Conservation (phyloP, 73 alveolate species). For the Effrenium voratum region DNA sequence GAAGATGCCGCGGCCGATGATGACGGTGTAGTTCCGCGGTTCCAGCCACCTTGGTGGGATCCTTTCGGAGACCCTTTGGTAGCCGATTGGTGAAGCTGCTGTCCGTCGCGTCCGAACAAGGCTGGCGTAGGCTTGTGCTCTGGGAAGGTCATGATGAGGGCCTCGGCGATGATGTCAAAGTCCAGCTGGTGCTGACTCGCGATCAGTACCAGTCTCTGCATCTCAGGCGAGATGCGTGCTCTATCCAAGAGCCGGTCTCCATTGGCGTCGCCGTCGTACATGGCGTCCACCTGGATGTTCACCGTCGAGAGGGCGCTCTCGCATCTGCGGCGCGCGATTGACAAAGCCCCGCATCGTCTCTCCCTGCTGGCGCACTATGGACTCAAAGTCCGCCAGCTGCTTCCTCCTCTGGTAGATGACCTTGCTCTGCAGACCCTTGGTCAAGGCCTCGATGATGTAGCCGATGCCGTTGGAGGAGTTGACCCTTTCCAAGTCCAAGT, state of each 20-base stretch:
- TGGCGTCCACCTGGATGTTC: not conserved
- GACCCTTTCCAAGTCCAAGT: not conserved
- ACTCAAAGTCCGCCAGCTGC: not conserved
- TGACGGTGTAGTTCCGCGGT: not conserved
- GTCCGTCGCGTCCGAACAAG: not conserved
- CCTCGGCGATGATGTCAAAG: not conserved
- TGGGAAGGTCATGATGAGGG: not conserved
- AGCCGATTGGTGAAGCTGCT: no score
- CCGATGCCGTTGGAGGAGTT: not conserved
- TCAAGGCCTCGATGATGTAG: not conserved
- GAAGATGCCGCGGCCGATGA: not conserved
- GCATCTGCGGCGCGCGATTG: not conserved
- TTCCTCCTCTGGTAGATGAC: not conserved
- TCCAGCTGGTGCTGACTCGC: not conserved
- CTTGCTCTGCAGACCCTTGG: not conserved
- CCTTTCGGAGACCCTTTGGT: not conserved
- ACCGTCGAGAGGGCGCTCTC: not conserved
- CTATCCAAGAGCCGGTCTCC: not conserved
- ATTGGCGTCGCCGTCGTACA: conserved; percentile 5
- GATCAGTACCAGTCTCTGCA: not conserved
- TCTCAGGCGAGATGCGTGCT: not conserved
- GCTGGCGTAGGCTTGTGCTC: not conserved
- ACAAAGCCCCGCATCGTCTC: not conserved
- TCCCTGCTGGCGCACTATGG: not conserved
- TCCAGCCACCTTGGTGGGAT: not conserved